Conservation (phyloP, 345 rosid genomes). For the Orychophragmus violaceus region DNA sequence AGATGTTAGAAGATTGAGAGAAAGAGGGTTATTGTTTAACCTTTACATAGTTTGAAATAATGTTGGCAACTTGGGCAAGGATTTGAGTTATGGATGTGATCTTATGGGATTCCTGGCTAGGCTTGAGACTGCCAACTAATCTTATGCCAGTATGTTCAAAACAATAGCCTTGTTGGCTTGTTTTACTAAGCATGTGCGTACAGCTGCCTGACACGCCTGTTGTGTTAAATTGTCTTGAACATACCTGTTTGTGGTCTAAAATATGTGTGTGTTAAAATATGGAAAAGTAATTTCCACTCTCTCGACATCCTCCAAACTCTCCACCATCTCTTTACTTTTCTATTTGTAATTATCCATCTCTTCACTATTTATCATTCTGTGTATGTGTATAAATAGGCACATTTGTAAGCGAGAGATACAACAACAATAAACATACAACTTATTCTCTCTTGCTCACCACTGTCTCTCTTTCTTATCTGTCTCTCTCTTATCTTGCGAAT, state of each 20-base stretch:
- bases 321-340: too few species aligned
- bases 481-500: too few species aligned
- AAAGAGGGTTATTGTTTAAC: background rate
- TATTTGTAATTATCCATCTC: too few species aligned
- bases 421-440: too few species aligned
- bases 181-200: background rate
- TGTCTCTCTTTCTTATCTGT: too few species aligned
- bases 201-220: background rate
- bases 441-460: too few species aligned
- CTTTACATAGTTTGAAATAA: background rate
- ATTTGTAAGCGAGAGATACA: too few species aligned
- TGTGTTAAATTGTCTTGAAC: background rate
- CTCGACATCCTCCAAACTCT: too few species aligned
- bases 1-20: constrained; percentile 6
- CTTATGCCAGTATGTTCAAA: background rate
- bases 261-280: too few species aligned
- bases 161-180: constrained; percentile 2
- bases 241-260: background rate
- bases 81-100: background rate
- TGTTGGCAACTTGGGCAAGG: constrained; percentile 7
- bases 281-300: too few species aligned
- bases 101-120: background rate
- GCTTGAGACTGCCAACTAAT: constrained; percentile 2
- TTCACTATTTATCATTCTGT: too few species aligned
- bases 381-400: too few species aligned